Base-by-base conservation (phyloP, 1,139 yeast genomes). In the Citeromyces hawaiiensis region DNA sequence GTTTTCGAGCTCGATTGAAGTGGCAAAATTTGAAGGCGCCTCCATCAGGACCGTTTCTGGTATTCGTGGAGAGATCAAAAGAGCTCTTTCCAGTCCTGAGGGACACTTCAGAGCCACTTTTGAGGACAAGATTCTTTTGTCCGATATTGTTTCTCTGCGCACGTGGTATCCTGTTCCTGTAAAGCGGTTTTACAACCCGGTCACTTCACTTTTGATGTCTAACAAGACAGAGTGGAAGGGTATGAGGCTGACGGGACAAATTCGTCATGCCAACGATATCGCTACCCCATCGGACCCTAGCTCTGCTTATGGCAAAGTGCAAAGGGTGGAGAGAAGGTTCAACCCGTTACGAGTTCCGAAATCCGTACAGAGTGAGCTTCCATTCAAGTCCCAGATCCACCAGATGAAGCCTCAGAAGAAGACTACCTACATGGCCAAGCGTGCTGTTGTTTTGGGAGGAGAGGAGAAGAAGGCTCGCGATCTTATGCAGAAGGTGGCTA, bases 41-140 rank as follows among this genome's bases (percentile, higher is more conserved):
- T 80, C 88, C 35, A 85, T 93, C 53, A 80, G 88, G 59, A 91
- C 98, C 0, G 98, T 93, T 4, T 85, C 96, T 3, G 98, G 99
- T 42, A 86, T 93, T 44, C 68, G 98, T 51, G 99, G 99, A 57
- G 98, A 93, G 59, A 88, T 93, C 50, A 93, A 93, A 57, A 72
- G 96, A 48, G 98, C 97, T 0, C 66, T 93, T 46, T 74, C 95
- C 6, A 83, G 83, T 49, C 96, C 97, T 0, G 97, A 88, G 44
- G 99, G 99, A n/a, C 80, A 83, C 57, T 93, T 73, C 66, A 75
- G 99, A 57, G 98, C 98, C n/a, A 80, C 97, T 1, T 93, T 93
- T 60, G 99, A 93, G 60, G 99, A 93, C 57, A 91, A 88, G 62
- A 74, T 91, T 33, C 69, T 88, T 45, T 72, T 91, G 81, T 73